A percentile compares a stretch with the other conserved stretches of the same genome.
These are phyloP conservation scores for Endothia cerciana DNA, from an alignment of 2,329 filamentous ascomycete genomes.

Conservation along the genomic window DNA sequence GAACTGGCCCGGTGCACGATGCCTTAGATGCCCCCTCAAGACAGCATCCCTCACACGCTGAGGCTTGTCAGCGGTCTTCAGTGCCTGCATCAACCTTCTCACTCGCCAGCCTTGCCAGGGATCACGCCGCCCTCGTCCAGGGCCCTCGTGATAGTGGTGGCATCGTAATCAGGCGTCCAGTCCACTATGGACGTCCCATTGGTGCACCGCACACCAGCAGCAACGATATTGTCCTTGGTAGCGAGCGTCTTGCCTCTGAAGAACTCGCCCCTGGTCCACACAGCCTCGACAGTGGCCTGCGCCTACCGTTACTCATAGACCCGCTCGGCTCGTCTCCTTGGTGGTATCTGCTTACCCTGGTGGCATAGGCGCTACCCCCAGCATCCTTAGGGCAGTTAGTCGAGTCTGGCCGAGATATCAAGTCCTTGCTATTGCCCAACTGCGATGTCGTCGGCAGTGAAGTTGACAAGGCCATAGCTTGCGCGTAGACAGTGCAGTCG, in stretches of 20 bases:
- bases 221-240: constrained; percentile 40
- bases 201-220: constrained; percentile 38
- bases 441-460: too few species aligned
- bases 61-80: constrained; percentile 18
- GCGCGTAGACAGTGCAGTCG: too few species aligned
- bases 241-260: too few species aligned
- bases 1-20: constrained; percentile 36
- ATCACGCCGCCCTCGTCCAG: constrained; percentile 35
- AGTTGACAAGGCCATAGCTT: too few species aligned
- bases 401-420: too few species aligned
- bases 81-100: background rate
- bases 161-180: constrained; percentile 33
- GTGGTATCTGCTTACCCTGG: constrained; percentile 6
- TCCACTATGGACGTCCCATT: constrained; percentile 30
- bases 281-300: constrained; percentile 17
- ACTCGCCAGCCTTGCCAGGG: constrained; percentile 30
- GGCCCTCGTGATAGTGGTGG: constrained; percentile 33
- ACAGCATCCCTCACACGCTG: constrained; percentile 39
- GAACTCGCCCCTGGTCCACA: constrained; percentile 12
- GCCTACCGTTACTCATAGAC: background rate
- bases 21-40: constrained; percentile 36
- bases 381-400: constrained; percentile 15
- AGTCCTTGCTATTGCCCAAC: too few species aligned
- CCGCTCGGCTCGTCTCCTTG: background rate
- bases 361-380: constrained; percentile 20